Percentiles rank a stretch among this genome's conserved stretches.
phyloP scores from a whole-genome alignment of 1,284 basidiomycete species.

The Trichosporon sp. region DNA sequence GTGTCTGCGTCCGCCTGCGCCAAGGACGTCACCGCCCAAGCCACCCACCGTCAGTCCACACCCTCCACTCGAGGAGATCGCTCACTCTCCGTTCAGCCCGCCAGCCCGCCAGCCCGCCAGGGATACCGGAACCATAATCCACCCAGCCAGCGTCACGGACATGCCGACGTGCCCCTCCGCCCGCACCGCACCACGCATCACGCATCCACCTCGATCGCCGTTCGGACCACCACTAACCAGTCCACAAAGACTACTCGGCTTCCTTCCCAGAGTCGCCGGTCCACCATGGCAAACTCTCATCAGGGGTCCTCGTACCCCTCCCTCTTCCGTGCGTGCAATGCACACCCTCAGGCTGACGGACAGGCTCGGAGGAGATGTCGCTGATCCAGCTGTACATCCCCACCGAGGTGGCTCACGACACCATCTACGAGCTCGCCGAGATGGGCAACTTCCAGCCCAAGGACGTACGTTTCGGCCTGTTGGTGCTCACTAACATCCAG shows the following conservation, averaged over 20 bases:
- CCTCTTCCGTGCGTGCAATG: constrained; percentile 63
- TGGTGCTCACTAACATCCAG: constrained; percentile 50
- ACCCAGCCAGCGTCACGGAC: not conserved
- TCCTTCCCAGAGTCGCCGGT: not conserved
- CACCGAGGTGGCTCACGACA: constrained; percentile 94
- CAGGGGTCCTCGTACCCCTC: constrained; percentile 59
- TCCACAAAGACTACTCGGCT: not conserved
- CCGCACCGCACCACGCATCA: not conserved
- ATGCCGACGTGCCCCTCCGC: not conserved
- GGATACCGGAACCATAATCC: not conserved
- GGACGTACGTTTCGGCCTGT: constrained; percentile 61
- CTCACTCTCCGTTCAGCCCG: not conserved
- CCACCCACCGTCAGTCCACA: constrained; percentile 1
- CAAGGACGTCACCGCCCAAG: not conserved
- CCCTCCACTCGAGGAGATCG: not conserved
- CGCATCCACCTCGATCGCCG: not conserved
- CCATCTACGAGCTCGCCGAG: constrained; percentile 90
- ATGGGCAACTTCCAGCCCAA: constrained; percentile 96
- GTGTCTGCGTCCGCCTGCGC: not conserved
- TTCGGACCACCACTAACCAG: not conserved
- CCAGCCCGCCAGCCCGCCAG: not conserved
- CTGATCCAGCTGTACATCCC: constrained; percentile 97
- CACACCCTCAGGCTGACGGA: not conserved
- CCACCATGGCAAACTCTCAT: constrained; percentile 22
- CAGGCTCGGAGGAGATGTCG: constrained; percentile 95